phyloP scores from a whole-genome alignment of 2,329 filamentous ascomycete genomes.

The Penicillium sp. region DNA sequence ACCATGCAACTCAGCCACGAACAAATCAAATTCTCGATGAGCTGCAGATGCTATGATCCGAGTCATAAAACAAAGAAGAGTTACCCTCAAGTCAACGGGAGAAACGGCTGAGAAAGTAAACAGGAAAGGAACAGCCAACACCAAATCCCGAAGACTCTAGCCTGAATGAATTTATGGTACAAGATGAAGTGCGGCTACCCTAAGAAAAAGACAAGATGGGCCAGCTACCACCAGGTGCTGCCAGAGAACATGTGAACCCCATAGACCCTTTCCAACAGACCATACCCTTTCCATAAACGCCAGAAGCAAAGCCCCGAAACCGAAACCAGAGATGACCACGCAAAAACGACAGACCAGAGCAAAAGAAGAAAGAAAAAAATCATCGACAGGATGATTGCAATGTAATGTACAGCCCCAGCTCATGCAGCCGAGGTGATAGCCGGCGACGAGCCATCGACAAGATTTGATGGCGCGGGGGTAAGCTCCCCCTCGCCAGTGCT shows the following conservation, averaged over 20 bases:
- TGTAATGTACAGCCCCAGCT: conserved; percentile 32
- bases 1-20: neutral
- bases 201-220: neutral
- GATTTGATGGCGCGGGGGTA: conserved; percentile 48
- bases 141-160: neutral
- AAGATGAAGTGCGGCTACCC: neutral
- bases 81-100: neutral
- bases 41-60: neutral
- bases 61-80: neutral
- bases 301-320: conserved; percentile 5
- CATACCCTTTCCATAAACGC: conserved; percentile 7
- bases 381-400: conserved; percentile 4
- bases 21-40: neutral
- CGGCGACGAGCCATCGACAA: conserved; percentile 56
- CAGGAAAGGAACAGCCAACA: neutral
- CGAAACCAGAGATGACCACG: conserved; percentile 8
- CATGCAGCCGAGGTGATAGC: conserved; percentile 44
- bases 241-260: conserved; percentile 1
- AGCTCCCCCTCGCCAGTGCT: conserved; percentile 56
- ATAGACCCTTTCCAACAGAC: neutral
- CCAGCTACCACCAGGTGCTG: neutral
- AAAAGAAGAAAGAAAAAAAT: conserved; percentile 4
- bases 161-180: conserved; percentile 2
- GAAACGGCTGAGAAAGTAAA: neutral
- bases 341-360: neutral